phyloP scores from a whole-genome alignment of 306 rosid species.

The Prinsepia uniflora region DNA sequence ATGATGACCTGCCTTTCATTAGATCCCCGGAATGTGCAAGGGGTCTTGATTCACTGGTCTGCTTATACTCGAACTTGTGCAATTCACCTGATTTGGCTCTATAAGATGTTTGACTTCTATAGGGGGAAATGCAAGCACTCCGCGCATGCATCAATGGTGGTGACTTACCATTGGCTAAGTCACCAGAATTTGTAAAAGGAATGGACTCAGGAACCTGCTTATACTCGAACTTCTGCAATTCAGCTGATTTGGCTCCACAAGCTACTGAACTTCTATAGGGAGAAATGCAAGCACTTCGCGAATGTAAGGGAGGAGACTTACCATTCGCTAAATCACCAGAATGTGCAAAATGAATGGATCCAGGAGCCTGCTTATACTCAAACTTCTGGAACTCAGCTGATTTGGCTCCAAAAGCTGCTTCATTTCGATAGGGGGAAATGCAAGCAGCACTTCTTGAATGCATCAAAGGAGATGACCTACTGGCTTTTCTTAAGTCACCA shows the following conservation, averaged over 20 bases:
- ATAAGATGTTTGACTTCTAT: slow-evolving; percentile 37
- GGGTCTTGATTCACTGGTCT: slow-evolving; percentile 46
- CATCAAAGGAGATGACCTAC: slow-evolving; percentile 63
- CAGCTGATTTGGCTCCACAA: slow-evolving; percentile 22
- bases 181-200: slow-evolving; percentile 52
- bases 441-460: slow-evolving; percentile 55
- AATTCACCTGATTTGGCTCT: slow-evolving; percentile 38
- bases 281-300: slow-evolving; percentile 56
- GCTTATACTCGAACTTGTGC: slow-evolving; percentile 43
- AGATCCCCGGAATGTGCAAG: slow-evolving; percentile 58
- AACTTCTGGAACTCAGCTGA: slow-evolving; percentile 42
- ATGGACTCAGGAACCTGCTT: slow-evolving; percentile 49
- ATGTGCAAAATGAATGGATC: slow-evolving; percentile 44
- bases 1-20: slow-evolving; percentile 53
- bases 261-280: slow-evolving; percentile 50
- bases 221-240: slow-evolving; percentile 38
- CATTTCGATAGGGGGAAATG: slow-evolving; percentile 58
- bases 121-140: slow-evolving; percentile 59
- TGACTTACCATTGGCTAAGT: slow-evolving; percentile 48
- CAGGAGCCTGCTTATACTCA: slow-evolving; percentile 42
- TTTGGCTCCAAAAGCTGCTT: slow-evolving; percentile 15
- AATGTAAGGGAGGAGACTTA: slow-evolving; percentile 64
- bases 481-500: slow-evolving; percentile 57
- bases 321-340: slow-evolving; percentile 60
- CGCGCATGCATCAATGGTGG: slow-evolving; percentile 71